Percentiles rank a stretch among this genome's conserved stretches.
phyloP scores from a whole-genome alignment of 768 basidiomycete species.

The Amanita pallidorosea region DNA sequence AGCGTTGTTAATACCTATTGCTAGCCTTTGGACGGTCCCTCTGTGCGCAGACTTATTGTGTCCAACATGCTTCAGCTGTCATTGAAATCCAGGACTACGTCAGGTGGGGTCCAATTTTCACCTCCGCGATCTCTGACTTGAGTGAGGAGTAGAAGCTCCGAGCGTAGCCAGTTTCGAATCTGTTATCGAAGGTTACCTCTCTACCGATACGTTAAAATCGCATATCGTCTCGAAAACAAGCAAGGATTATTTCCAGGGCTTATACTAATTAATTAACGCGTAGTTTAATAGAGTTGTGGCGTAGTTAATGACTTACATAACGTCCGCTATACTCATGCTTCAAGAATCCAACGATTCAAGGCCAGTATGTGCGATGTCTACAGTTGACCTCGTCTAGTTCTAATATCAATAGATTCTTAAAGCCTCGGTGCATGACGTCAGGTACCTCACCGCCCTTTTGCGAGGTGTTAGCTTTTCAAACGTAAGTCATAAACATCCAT shows the following conservation, averaged over 20 bases:
- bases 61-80: constrained; percentile 47
- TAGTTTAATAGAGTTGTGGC: background rate
- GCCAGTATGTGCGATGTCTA: background rate
- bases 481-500: constrained; percentile 31
- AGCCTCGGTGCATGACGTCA: constrained; percentile 71
- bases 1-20: background rate
- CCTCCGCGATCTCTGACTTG: background rate
- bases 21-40: constrained; percentile 50
- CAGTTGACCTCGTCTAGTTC: background rate
- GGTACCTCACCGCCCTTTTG: constrained; percentile 68
- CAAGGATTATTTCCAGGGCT: constrained; percentile 4
- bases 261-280: background rate
- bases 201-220: background rate
- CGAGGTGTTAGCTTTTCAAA: constrained; percentile 75
- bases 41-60: constrained; percentile 58
- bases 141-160: constrained; percentile 21
- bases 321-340: background rate
- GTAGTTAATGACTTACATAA: background rate
- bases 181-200: constrained; percentile 64
- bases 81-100: constrained; percentile 33
- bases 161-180: constrained; percentile 56
- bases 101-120: constrained; percentile 23
- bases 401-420: constrained; percentile 38
- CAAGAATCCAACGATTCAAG: background rate
- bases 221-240: background rate